A percentile compares a stretch with the other conserved stretches of the same genome.
Conservation (phyloP, 345 rosid species). For the Angophora floribunda region DNA sequence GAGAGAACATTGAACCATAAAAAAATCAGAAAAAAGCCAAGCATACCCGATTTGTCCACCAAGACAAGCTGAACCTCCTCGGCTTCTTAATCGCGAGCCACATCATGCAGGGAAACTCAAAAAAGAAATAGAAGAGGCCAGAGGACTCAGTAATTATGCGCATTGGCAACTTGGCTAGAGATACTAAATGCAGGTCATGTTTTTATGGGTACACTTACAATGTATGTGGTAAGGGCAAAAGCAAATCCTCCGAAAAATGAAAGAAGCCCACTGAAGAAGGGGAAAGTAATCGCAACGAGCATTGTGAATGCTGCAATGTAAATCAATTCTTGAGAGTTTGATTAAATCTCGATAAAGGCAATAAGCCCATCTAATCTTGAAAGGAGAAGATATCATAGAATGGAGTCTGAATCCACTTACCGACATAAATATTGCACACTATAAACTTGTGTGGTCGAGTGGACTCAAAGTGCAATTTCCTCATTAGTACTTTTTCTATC, state of each 20-base stretch:
- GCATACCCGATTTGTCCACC: conserved; percentile 65
- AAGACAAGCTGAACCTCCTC: conserved; percentile 38
- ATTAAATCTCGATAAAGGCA: neutral
- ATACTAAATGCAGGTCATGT: neutral
- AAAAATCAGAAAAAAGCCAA: neutral
- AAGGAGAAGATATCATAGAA: neutral
- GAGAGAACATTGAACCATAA: neutral
- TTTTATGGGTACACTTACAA: conserved; percentile 21
- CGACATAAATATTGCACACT: conserved; percentile 5
- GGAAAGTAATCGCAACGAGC: conserved; percentile 55
- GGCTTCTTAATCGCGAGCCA: conserved; percentile 55
- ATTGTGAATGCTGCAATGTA: conserved; percentile 35
- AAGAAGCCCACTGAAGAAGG: conserved; percentile 59
- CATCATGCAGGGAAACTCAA: conserved; percentile 60
- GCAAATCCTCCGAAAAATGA: conserved; percentile 75
- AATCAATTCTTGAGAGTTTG: neutral
- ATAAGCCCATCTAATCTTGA: neutral
- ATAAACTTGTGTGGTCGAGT: conserved; percentile 1
- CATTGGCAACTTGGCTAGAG: neutral
- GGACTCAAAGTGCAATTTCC: conserved; percentile 7
- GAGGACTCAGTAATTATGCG: neutral
- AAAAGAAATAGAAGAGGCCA: neutral
- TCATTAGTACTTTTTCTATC: conserved; percentile 18
- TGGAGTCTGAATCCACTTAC: neutral
- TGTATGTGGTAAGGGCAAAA: conserved; percentile 70